These are phyloP conservation scores for Trypanosomatidae sp. DNA, from an alignment of 208 protist genomes.

Conservation along the genomic window DNA sequence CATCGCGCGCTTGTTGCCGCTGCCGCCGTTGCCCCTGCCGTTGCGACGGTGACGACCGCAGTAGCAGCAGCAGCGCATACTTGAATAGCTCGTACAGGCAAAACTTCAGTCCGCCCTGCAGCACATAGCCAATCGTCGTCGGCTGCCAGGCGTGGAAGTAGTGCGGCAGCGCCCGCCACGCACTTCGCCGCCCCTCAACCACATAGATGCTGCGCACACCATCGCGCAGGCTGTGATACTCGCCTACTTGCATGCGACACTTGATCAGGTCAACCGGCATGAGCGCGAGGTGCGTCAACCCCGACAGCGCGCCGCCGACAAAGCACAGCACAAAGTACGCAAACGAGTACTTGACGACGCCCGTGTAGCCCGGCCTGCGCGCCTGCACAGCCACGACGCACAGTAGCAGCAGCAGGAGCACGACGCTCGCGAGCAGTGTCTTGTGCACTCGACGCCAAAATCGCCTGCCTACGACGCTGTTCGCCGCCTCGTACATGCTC, in stretches of 20 bases:
- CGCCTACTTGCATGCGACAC: constrained; percentile 74
- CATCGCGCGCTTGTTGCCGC: too few species aligned
- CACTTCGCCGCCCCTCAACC: constrained; percentile 12
- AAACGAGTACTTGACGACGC: constrained; percentile 27
- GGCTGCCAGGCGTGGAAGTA: constrained; percentile 54
- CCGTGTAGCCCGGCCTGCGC: too few species aligned
- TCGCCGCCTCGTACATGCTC: too few species aligned
- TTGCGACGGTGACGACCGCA: too few species aligned
- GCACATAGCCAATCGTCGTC: constrained; percentile 38
- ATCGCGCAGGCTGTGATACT: constrained; percentile 22
- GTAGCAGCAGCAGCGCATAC: constrained; percentile 24
- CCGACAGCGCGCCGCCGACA: constrained; percentile 35
- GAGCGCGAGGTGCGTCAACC: constrained; percentile 43
- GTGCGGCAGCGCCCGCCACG: constrained; percentile 12
- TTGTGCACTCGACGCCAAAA: too few species aligned
- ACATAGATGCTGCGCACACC: constrained; percentile 21
- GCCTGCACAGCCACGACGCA: too few species aligned
- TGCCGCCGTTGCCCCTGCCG: too few species aligned
- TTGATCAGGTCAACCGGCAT: constrained; percentile 70
- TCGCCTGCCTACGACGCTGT: too few species aligned
- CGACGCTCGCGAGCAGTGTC: too few species aligned
- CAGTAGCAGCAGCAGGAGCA: too few species aligned
- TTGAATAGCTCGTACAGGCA: constrained; percentile 73
- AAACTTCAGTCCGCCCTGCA: constrained; percentile 59
- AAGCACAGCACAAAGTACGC: constrained; percentile 58